Percentiles rank a stretch among this genome's conserved stretches.
Conservation (phyloP, 176 grass and related monocot genomes). For the Pontederia crassipes region DNA sequence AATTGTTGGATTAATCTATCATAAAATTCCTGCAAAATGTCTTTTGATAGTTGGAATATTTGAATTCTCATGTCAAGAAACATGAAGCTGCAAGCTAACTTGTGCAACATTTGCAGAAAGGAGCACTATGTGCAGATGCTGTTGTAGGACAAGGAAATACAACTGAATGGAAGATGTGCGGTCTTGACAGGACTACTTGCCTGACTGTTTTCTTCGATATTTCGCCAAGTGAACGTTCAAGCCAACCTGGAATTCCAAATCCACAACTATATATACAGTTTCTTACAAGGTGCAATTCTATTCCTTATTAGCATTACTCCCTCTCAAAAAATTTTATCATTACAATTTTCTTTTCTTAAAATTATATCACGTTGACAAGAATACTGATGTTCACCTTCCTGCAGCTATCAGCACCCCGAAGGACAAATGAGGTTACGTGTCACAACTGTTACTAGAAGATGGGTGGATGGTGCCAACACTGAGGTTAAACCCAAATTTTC, state of each 20-base stretch:
- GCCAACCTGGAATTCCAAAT: conserved; percentile 61
- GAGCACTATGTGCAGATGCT: conserved; percentile 72
- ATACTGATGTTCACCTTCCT: conserved; percentile 19
- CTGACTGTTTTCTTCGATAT: conserved; percentile 96
- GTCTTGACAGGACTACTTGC: conserved; percentile 84
- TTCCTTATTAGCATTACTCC: conserved; percentile 8
- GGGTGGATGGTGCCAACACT: conserved; percentile 77
- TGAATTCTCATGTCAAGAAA: not conserved
- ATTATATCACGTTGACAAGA: not conserved
- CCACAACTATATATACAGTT: conserved; percentile 92
- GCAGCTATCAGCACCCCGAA: conserved; percentile 88
- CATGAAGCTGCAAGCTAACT: not conserved
- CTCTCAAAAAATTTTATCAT: no score
- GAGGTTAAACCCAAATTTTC: conserved; percentile 39
- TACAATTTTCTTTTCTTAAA: conserved; percentile 16
- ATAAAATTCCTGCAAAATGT: not conserved
- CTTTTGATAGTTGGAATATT: not conserved
- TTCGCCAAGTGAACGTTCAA: conserved; percentile 72
- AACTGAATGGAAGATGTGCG: conserved; percentile 93
- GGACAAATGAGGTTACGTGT: conserved; percentile 89
- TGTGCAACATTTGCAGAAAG: conserved; percentile 45
- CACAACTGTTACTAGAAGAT: conserved; percentile 74
- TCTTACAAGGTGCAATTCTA: conserved; percentile 57
- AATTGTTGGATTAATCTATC: not conserved
- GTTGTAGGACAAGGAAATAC: conserved; percentile 92